phyloP scores from a whole-genome alignment of 768 basidiomycete genomes.

The Tubosaeta sp. region DNA sequence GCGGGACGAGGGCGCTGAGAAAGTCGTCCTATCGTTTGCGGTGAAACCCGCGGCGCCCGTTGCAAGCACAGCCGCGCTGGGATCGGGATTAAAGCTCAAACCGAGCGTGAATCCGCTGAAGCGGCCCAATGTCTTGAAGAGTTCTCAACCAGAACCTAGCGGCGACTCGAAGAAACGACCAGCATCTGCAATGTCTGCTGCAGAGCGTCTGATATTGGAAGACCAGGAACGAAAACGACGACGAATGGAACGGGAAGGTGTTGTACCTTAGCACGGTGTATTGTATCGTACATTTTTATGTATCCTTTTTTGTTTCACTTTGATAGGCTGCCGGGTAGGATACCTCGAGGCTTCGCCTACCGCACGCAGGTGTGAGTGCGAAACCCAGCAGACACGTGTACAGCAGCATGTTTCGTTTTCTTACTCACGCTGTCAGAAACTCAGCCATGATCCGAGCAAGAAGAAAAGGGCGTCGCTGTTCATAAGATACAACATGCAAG shows the following conservation, averaged over 20 bases:
- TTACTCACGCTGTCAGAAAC: background rate
- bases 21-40: slow-evolving; percentile 71
- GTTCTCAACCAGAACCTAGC: slow-evolving; percentile 33
- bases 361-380: too few species aligned
- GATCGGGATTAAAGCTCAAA: slow-evolving; percentile 52
- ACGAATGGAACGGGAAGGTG: slow-evolving; percentile 55
- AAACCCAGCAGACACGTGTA: background rate
- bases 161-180: slow-evolving; percentile 57
- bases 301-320: background rate
- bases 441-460: background rate
- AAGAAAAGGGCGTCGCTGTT: background rate
- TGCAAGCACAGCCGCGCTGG: slow-evolving; percentile 29
- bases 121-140: slow-evolving; percentile 72
- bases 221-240: slow-evolving; percentile 88
- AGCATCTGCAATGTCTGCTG: slow-evolving; percentile 67
- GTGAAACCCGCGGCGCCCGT: slow-evolving; percentile 43
- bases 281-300: slow-evolving; percentile 5
- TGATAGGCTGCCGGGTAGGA: background rate
- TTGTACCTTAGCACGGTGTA: slow-evolving; percentile 9
- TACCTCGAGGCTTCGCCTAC: background rate
- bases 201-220: slow-evolving; percentile 83
- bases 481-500: slow-evolving; percentile 12
- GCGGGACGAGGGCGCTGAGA: slow-evolving; percentile 67
- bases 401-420: too few species aligned
- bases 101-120: slow-evolving; percentile 57